Evolutionary conservation across 2,329 filamentous ascomycete genomes (phyloP).

Genomic region (Botrytis pseudocinerea): DNA sequence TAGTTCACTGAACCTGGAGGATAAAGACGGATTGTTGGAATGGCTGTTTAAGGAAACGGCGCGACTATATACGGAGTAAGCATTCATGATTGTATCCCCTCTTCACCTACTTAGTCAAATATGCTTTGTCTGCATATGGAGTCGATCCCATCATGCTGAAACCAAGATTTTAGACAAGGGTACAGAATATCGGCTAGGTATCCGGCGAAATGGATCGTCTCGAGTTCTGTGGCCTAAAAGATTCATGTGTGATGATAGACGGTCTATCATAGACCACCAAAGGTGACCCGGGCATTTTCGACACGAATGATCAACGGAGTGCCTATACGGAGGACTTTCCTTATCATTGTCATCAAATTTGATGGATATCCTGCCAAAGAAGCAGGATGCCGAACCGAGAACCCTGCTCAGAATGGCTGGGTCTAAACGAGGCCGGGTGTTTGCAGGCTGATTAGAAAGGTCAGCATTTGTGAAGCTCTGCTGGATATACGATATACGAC

Average conservation of each 20-base stretch:
- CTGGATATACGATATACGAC: not conserved
- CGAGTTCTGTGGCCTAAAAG: not conserved
- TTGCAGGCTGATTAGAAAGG: not conserved
- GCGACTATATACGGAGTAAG: not conserved
- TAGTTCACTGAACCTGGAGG: not conserved
- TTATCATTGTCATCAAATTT: not conserved
- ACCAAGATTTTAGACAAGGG: not conserved
- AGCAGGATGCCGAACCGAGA: not conserved
- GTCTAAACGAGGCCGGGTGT: not conserved
- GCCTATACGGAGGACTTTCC: not conserved
- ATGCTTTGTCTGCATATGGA: not conserved
- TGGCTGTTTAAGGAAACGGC: too few species aligned
- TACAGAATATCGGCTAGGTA: too few species aligned
- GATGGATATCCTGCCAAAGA: not conserved
- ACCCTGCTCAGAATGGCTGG: too few species aligned
- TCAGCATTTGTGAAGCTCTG: not conserved
- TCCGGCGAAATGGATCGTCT: not conserved
- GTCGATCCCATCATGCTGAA: not conserved
- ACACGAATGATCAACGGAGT: not conserved
- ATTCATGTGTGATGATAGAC: not conserved
- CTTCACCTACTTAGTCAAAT: not conserved
- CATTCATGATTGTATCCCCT: not conserved
- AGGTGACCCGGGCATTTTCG: not conserved
- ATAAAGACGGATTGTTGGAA: not conserved
- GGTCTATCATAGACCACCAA: too few species aligned